Evolutionary conservation across 2,329 filamentous ascomycete genomes (phyloP).

Genomic region (Alternaria ventricosa): DNA sequence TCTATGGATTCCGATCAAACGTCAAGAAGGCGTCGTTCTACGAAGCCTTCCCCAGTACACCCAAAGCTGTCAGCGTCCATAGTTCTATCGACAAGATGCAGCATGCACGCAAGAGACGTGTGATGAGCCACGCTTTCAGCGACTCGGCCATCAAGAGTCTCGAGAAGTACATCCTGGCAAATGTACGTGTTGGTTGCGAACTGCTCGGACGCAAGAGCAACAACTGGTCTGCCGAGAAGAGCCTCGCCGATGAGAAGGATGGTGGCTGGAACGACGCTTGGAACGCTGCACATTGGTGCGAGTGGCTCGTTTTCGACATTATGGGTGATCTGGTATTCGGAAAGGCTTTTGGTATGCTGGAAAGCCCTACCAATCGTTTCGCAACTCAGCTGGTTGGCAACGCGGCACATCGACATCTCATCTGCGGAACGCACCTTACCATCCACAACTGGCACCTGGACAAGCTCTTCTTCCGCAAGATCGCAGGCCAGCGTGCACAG

Average conservation of each 20-base stretch:
- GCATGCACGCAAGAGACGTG: slow-evolving; percentile 56
- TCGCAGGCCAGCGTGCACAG: slow-evolving; percentile 49
- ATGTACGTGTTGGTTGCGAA: slow-evolving; percentile 51
- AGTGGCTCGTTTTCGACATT: slow-evolving; percentile 59
- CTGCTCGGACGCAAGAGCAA: slow-evolving; percentile 36
- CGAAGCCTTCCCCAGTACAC: slow-evolving; percentile 53
- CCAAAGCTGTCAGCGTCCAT: slow-evolving; percentile 53
- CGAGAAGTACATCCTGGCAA: slow-evolving; percentile 54
- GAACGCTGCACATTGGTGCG: slow-evolving; percentile 55
- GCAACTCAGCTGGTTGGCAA: slow-evolving; percentile 52
- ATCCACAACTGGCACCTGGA: slow-evolving; percentile 54
- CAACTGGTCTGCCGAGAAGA: slow-evolving; percentile 11
- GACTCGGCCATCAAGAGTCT: slow-evolving; percentile 54
- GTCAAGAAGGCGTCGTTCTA: slow-evolving; percentile 59
- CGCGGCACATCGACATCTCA: slow-evolving; percentile 54
- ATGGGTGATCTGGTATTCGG: slow-evolving; percentile 59
- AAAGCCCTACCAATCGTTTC: slow-evolving; percentile 49
- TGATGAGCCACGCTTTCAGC: slow-evolving; percentile 56
- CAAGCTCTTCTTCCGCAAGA: slow-evolving; percentile 54
- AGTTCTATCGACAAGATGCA: slow-evolving; percentile 53
- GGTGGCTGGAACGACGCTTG: slow-evolving; percentile 51
- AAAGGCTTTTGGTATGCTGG: slow-evolving; percentile 54
- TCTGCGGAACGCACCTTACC: slow-evolving; percentile 53
- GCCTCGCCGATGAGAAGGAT: slow-evolving; percentile 14
- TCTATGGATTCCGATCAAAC: slow-evolving; percentile 58